A percentile compares a stretch with the other conserved stretches of the same genome.
Evolutionary conservation across 768 basidiomycete species (phyloP).

Genomic region (Mycena venus): DNA sequence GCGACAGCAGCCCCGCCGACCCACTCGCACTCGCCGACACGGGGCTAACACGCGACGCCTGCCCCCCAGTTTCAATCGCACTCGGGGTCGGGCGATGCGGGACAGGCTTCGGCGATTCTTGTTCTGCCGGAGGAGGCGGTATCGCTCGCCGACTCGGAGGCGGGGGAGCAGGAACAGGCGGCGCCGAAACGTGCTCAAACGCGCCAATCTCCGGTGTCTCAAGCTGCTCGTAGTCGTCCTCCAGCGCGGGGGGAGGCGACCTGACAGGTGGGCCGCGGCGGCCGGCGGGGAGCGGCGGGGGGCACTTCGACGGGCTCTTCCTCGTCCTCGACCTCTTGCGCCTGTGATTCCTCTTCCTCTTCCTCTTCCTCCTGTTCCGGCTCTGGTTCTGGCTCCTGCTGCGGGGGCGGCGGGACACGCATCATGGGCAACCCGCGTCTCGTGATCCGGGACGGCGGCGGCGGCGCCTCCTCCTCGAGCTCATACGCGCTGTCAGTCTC

Average conservation of each 20-base stretch:
- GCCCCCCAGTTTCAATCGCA: slow-evolving; percentile 13
- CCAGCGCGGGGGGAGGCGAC: slow-evolving; percentile 3
- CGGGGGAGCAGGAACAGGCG: slow-evolving; percentile 14
- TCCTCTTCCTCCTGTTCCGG: slow-evolving; percentile 24
- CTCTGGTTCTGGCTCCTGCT: slow-evolving; percentile 20
- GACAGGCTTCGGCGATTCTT: slow-evolving; percentile 13
- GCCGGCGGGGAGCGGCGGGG: slow-evolving; percentile 22
- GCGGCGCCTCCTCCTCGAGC: slow-evolving; percentile 30
- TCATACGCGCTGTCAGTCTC: slow-evolving; percentile 30
- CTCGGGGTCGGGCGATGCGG: slow-evolving; percentile 19
- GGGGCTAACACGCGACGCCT: neutral
- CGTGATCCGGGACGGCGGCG: slow-evolving; percentile 31
- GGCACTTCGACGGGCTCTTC: slow-evolving; percentile 35
- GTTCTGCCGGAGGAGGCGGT: slow-evolving; percentile 9
- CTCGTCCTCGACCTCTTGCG: slow-evolving; percentile 22
- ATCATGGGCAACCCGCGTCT: slow-evolving; percentile 9
- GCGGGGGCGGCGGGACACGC: slow-evolving; percentile 16
- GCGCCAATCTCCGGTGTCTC: slow-evolving; percentile 30
- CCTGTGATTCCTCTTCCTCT: slow-evolving; percentile 29
- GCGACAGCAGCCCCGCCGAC: slow-evolving; percentile 24
- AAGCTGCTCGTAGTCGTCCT: slow-evolving; percentile 31
- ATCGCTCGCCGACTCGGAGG: slow-evolving; percentile 33
- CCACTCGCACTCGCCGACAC: too few species aligned
- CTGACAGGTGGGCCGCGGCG: neutral
- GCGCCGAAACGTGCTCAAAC: slow-evolving; percentile 26